Evolutionary conservation across 176 grass and related monocot genomes (phyloP).

Genomic region (Paspalum notatum): DNA sequence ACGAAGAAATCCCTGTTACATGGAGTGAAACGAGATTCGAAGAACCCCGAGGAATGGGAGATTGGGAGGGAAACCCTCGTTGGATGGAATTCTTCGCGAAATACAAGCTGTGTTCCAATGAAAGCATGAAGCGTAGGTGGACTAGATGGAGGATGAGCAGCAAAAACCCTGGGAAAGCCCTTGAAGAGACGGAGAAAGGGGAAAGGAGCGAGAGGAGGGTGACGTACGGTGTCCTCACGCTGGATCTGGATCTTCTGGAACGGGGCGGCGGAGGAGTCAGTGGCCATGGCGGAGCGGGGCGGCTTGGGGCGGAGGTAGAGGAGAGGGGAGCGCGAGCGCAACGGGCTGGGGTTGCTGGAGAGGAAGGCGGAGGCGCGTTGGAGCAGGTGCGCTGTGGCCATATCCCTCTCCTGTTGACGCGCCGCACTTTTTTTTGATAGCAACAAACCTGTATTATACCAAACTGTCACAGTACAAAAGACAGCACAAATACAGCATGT

Average conservation of each 20-base stretch:
- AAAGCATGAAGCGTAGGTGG: neutral
- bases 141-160: no score
- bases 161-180: constrained; percentile 30
- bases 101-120: neutral
- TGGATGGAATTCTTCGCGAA: neutral
- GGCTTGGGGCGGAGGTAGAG: constrained; percentile 27
- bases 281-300: constrained; percentile 51
- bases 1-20: no score
- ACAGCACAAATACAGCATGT: no score
- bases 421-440: no score
- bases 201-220: neutral
- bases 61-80: neutral
- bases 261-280: constrained; percentile 41
- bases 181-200: neutral
- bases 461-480: no score
- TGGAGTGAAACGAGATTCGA: no score
- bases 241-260: constrained; percentile 89
- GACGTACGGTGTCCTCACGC: constrained; percentile 69
- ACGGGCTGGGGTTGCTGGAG: neutral
- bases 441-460: no score
- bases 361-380: constrained; percentile 29
- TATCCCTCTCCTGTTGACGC: no score
- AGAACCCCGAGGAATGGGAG: no score
- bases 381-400: constrained; percentile 42
- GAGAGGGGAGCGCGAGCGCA: constrained; percentile 12